Evolutionary conservation across 2,329 filamentous ascomycete species (phyloP), one percentile per base, ranked within the genome.

Genomic region (Nigrospora oryzae): DNA sequence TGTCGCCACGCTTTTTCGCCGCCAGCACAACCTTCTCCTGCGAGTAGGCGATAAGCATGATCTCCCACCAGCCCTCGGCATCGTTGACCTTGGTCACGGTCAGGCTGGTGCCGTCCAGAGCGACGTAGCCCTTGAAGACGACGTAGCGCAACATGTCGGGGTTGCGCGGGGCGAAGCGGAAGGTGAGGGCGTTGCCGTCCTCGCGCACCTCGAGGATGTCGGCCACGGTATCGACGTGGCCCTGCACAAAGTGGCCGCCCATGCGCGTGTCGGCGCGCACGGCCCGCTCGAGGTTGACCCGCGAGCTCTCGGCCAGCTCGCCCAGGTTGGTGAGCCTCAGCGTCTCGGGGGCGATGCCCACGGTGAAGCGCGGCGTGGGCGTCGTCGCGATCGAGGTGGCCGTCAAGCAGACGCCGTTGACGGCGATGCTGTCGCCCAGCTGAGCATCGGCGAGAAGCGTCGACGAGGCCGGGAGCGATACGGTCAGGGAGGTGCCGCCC

Each of bases 161-260:
- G 51, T 86, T 80, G 49, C 74, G 73, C 5, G 91, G 90, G 62
- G 76, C 71, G 64, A 98, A 82, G 34, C 91, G 79, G 64, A 97
- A 86, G 1, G 88, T 94, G 49, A 95, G 65, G 7, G 93, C 88
- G 67, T 97, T 95, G 46, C 91, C 89, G 65, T 98, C 93, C 3
- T 83, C 81, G 15, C 77, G 82, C 33, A 86, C 77, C 37, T 78
- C 77, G 35, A 83, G 61, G 49, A 98, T 86, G 37, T 76, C 78
- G 0, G 91, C 93, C 35, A 84, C 81, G 11, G 89, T 91, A 66
- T 98, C 94, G 49, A 98, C 91, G 65, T 98, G 93, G 36, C 93
- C 93, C 68, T 98, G 94, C 31, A 97, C 91, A 58, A 97, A 95
- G 69, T 98, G 93, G 1, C 93, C 93, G 39, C 94, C 93, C 89